Conservation (phyloP, 2,329 filamentous ascomycete genomes). For the Aspergillus oerlinghausenensis region DNA sequence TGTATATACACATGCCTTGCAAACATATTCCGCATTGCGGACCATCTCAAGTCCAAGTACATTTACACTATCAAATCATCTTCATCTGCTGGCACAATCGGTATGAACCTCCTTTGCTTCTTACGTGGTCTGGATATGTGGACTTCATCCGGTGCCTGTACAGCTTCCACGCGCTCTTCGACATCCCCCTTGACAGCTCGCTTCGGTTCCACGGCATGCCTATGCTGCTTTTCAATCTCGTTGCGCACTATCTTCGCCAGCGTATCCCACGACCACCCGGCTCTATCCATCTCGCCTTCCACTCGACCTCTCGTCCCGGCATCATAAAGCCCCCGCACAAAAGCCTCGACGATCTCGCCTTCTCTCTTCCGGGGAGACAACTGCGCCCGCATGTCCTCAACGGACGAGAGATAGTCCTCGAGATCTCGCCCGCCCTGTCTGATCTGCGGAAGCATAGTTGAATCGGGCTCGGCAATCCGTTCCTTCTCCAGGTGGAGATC, state of each 20-base stretch:
- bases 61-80: slow-evolving; percentile 16
- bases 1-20: slow-evolving; percentile 4
- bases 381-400: slow-evolving; percentile 12
- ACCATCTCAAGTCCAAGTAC: neutral
- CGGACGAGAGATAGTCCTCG: slow-evolving; percentile 23
- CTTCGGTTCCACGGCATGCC: neutral
- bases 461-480: neutral
- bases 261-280: slow-evolving; percentile 26
- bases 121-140: slow-evolving; percentile 6
- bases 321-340: slow-evolving; percentile 29
- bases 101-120: slow-evolving; percentile 22
- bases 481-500: neutral
- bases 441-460: neutral
- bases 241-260: slow-evolving; percentile 7
- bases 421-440: slow-evolving; percentile 21
- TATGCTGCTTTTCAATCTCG: neutral
- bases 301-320: slow-evolving; percentile 11
- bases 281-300: slow-evolving; percentile 18
- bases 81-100: slow-evolving; percentile 26
- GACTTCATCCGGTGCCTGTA: neutral
- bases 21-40: neutral
- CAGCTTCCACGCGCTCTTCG: neutral
- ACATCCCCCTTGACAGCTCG: neutral
- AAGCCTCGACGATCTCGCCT: slow-evolving; percentile 21
- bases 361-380: slow-evolving; percentile 17